These are phyloP conservation scores for Ceratocystis destructans DNA, from an alignment of 2,329 filamentous ascomycete species.

Conservation along the genomic window DNA sequence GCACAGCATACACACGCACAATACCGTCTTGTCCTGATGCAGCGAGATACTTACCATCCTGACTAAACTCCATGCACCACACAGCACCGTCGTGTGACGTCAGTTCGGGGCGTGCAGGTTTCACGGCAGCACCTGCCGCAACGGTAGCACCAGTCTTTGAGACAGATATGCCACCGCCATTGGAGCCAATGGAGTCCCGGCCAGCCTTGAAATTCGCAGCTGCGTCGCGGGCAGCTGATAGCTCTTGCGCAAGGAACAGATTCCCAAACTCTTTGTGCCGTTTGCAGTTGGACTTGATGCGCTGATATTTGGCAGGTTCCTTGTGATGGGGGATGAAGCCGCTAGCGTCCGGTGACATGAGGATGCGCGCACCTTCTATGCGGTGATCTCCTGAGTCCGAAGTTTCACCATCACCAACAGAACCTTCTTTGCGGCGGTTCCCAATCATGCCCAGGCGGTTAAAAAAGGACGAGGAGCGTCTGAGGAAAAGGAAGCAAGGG, in stretches of 20 bases:
- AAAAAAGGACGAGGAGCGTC: constrained; percentile 80
- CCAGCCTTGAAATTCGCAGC: constrained; percentile 19
- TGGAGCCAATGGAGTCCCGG: background rate
- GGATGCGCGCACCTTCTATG: constrained; percentile 63
- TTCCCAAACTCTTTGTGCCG: constrained; percentile 69
- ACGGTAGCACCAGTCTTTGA: constrained; percentile 26
- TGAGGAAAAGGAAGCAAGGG: constrained; percentile 26
- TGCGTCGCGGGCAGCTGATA: constrained; percentile 34
- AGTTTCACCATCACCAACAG: constrained; percentile 53
- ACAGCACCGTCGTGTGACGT: constrained; percentile 47
- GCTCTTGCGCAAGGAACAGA: constrained; percentile 81
- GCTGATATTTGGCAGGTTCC: constrained; percentile 81
- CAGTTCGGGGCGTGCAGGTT: constrained; percentile 25
- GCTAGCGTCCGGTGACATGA: constrained; percentile 36
- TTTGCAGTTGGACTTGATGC: constrained; percentile 68
- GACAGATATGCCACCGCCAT: constrained; percentile 12
- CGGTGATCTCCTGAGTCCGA: constrained; percentile 56
- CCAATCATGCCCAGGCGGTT: constrained; percentile 59
- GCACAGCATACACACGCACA: constrained; percentile 77
- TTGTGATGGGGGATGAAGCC: constrained; percentile 79
- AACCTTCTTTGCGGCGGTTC: constrained; percentile 13
- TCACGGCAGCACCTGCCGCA: background rate
- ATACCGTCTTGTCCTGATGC: constrained; percentile 82
- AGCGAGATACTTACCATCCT: constrained; percentile 78
- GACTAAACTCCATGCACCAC: constrained; percentile 88